These are phyloP conservation scores for Fusarium penzigii DNA, from an alignment of 2,329 filamentous ascomycete genomes.

Conservation along the genomic window DNA sequence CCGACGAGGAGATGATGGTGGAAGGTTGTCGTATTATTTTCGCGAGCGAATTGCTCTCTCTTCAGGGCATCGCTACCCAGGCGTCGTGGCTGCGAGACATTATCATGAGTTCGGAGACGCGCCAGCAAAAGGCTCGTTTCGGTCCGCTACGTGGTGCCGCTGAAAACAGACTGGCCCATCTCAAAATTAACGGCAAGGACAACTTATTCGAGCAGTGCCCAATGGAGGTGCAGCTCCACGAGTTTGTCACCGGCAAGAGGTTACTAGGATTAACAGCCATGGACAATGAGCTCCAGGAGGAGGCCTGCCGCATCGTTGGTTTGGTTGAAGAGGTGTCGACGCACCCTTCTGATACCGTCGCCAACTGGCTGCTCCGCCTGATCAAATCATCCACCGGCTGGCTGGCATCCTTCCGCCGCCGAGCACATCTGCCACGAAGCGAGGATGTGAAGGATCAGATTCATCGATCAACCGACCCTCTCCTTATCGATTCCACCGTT, in stretches of 20 bases:
- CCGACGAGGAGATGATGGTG: constrained; percentile 55
- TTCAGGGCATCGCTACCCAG: constrained; percentile 39
- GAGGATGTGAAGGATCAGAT: constrained; percentile 54
- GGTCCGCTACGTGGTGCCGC: constrained; percentile 47
- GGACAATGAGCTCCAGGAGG: constrained; percentile 60
- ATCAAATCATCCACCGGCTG: constrained; percentile 52
- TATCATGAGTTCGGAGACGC: constrained; percentile 49
- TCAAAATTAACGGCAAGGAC: constrained; percentile 60
- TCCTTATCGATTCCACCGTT: constrained; percentile 59
- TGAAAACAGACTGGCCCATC: constrained; percentile 48
- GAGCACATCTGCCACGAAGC: constrained; percentile 57
- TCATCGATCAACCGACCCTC: constrained; percentile 53
- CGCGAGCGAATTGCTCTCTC: constrained; percentile 50
- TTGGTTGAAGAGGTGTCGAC: constrained; percentile 55
- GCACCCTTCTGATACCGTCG: constrained; percentile 50
- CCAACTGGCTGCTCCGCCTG: constrained; percentile 58
- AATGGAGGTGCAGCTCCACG: constrained; percentile 54
- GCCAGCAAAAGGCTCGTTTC: constrained; percentile 47
- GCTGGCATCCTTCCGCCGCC: constrained; percentile 56
- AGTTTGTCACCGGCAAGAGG: constrained; percentile 52
- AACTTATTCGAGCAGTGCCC: constrained; percentile 59
- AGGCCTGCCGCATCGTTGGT: constrained; percentile 59
- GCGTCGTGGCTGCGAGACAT: constrained; percentile 61
- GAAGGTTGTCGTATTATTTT: constrained; percentile 62
- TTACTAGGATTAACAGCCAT: constrained; percentile 60